Base-by-base conservation (phyloP, 305 asterid genomes). In the Rubia peregrina region DNA sequence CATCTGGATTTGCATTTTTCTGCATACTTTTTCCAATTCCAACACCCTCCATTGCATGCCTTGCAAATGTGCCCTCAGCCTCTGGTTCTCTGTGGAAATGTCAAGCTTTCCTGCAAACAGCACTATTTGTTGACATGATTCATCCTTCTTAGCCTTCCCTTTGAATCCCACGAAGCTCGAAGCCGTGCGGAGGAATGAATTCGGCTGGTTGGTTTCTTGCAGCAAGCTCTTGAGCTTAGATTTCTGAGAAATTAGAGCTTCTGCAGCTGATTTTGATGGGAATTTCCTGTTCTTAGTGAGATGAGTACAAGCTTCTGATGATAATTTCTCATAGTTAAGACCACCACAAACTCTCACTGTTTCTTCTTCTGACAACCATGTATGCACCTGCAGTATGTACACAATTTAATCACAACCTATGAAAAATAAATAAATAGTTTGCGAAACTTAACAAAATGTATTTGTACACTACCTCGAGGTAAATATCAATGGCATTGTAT, bases 21-120 rank as follows among this genome's bases (percentile, higher is more conserved):
- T 71, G 77, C 96, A 90, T 26, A 85, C 80, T 48, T 85, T 87
- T 74, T 92, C 98, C 62, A 92, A 49, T 75, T 92, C 96, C 84
- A 82, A 14, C 68, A 83, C 96, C 49, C 98, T 81, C 84, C 92
- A 85, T 42, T 90, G 98, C 98, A 92, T 92, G 51, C 94, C 94
- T 75, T 85, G 95, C 70, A 92, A 80, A 79, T 87, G 91, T 14
- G 78, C 83, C 75, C 78, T 81, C 33, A 90, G 79, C 77, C 76
- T 85, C 75, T 87, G 89, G n/a, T 80, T 90, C 73, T 90, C 95
- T 7, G 85, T 80, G 0, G 87, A 73, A 13, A 86, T 68, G 60
- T 81, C 79, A 57, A 88, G 81, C 48, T 85, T 84, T 76, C 87
- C 85, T 0, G 91, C 96, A 63, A 84, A 91, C 12, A 89, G 89